Base-by-base conservation (phyloP, 2,329 filamentous ascomycete genomes). In the Fonsecaea multimorphosa region DNA sequence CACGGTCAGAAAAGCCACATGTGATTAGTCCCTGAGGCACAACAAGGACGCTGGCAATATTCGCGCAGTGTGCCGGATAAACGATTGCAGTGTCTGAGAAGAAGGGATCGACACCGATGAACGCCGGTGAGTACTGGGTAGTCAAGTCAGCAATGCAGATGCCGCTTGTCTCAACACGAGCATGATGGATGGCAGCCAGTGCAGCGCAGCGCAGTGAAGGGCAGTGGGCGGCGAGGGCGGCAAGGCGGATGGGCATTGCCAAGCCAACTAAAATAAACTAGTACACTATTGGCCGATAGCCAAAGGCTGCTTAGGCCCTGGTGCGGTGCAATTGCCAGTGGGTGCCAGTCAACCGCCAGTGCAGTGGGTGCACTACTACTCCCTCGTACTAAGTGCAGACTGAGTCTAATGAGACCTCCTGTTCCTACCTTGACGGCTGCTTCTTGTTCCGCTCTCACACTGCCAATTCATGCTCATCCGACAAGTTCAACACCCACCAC, bases 341-440 rank as follows among this genome's bases (percentile, higher is more conserved):
- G n/a, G n/a, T n/a, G n/a, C n/a, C n/a, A n/a, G n/a, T n/a, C n/a
- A n/a, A n/a, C n/a, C n/a, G n/a, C n/a, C n/a, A n/a, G n/a, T n/a
- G n/a, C n/a, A n/a, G n/a, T n/a, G n/a, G n/a, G n/a, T n/a, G n/a
- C n/a, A n/a, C n/a, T n/a, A n/a, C n/a, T n/a, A n/a, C n/a, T n/a
- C n/a, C n/a, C n/a, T n/a, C n/a, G n/a, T n/a, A n/a, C n/a, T n/a
- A n/a, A n/a, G 32, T 55, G 58, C 62, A 61, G 49, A 56, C 14
- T 14, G 58, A 60, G 63, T 36, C 57, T 65, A 61, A 61, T 65
- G 63, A 61, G 59, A 65, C 63, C 63, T 65, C 55, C 38, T 52
- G 34, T 62, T 52, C 49, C 22, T 24, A 24, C 44, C 57, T 49
- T n/a, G 40, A 27, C 19, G 24, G 29, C 27, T 29, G 29, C 19